Base-by-base conservation (phyloP, 495 filamentous ascomycete genomes). In the Penicillium lagena region DNA sequence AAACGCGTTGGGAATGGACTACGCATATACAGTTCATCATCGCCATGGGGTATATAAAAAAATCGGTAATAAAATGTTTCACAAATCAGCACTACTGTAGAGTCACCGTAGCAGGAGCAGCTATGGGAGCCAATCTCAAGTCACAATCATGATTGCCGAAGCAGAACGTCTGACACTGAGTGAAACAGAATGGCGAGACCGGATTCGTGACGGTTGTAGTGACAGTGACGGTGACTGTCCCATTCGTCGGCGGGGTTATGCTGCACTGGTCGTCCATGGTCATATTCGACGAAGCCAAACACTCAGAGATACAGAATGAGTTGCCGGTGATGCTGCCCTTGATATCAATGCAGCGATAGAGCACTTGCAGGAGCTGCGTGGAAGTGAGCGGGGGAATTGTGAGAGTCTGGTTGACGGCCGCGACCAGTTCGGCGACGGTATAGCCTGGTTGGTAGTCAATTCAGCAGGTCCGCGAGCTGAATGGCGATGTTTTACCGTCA, bases 271-370 rank as follows among this genome's bases (percentile, higher is more conserved):
- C 53, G 41, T 56, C 43, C 12, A 12, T 6, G 11, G 37, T 42
- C 7, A 43, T 9, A 5, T 29, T 39, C n/a, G 32, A 17, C 11
- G 53, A 27, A 8, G 35, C 12, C 4, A 56, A 37, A 35, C 53
- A 56, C 9, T 37, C 40, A 39, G 49, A 43, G 12, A 52, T 14
- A 12, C 53, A 56, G 31, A 49, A 45, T 9, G 37, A 39, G 27
- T 56, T 56, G 7, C 53, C 53, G 7, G 44, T 49, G 9, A 52
- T 38, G 30, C 42, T 43, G 7, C 53, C 53, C 13, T 31, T 29
- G 8, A 56, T 56, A 45, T 56, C 46, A 7, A 44, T 33, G 29
- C 54, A 56, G 17, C 42, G 49, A 33, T 41, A 56, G 31, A 56
- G 35, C 11, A 56, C 54, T 22, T 52, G 46, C 12, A 47, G 37